phyloP scores from a whole-genome alignment of 106 monocot genomes.

The Hemerocallis citrina region DNA sequence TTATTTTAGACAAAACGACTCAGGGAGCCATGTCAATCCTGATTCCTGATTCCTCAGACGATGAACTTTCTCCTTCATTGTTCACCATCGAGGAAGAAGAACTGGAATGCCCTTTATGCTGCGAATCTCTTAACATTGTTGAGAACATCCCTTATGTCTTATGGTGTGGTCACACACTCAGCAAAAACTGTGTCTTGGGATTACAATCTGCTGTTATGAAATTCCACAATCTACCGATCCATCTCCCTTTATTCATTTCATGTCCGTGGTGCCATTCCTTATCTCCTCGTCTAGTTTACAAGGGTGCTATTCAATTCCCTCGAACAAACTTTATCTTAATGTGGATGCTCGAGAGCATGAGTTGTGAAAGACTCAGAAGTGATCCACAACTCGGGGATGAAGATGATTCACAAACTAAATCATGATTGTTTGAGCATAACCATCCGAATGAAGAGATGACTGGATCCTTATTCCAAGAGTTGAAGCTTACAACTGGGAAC shows the following conservation, averaged over 20 bases:
- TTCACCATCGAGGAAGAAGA: constrained; percentile 10
- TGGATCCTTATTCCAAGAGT: too few relatives aligned
- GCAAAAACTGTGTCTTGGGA: constrained; percentile 29
- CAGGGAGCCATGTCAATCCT: background rate
- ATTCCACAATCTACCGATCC: constrained; percentile 18
- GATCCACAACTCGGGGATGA: too few relatives aligned
- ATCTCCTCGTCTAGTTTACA: constrained; percentile 26
- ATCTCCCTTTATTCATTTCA: constrained; percentile 26
- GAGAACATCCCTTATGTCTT: constrained; percentile 28
- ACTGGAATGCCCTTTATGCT: constrained; percentile 28
- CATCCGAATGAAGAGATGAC: too few relatives aligned
- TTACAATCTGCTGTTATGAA: constrained; percentile 22
- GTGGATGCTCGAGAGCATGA: constrained; percentile 36
- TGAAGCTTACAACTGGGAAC: too few relatives aligned
- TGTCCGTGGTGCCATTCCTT: constrained; percentile 24
- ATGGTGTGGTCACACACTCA: constrained; percentile 34
- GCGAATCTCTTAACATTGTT: constrained; percentile 27
- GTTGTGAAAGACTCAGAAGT: constrained; percentile 7
- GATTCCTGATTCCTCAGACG: constrained; percentile 18
- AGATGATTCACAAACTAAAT: too few relatives aligned
- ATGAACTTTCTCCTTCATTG: constrained; percentile 11
- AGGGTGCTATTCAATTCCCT: constrained; percentile 23
- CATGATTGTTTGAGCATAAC: too few relatives aligned
- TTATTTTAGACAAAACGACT: too few relatives aligned
- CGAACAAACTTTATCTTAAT: constrained; percentile 25